Evolutionary conservation across 2,329 filamentous ascomycete species (phyloP), one percentile per base, ranked within the genome.

Genomic region (Aureobasidium namibiae): DNA sequence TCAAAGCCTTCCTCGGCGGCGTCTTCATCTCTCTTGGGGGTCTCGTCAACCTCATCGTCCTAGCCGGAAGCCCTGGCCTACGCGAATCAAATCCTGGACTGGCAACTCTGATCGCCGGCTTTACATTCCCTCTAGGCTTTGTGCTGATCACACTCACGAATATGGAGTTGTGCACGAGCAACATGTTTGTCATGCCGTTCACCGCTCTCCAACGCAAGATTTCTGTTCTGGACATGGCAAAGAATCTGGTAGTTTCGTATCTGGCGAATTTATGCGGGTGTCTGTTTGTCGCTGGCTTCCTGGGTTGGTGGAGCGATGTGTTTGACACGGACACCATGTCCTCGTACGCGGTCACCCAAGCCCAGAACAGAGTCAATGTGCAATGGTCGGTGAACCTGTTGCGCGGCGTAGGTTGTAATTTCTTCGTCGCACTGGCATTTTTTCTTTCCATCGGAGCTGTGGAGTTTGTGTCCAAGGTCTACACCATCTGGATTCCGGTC

Each of bases 1-100:
- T 73, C 61, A 71, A 73, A 58, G 70, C 70, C 18, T 62, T 67
- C 9, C 64, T 68, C 2, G 67, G 65, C 11, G 67, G 65, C 34
- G 65, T 70, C 41, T 71, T 71, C 23, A 68, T 72, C 13, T 71
- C 73, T 50, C 67, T 69, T 14, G 69, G 68, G 14, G 70, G 67
- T 7, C 71, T 70, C 45, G 70, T 68, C 50, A 64, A 68, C 21
- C 67, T 73, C 62, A 67, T 70, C 18, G 66, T 70, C n/a, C 66
- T 66, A 2, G 66, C 66, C 1, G 65, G 67, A 14, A 67, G 72
- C 52, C 63, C 69, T 8, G 58, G 63, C 38, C 60, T 65, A 3
- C 61, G 63, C 1, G 9, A 31, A 3, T 62, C 59, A 39, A 65
- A 65, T 24, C 62, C 64, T n/a, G 49, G 58, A 4, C 48, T 65